A percentile compares a stretch with the other conserved stretches of the same genome.
These are phyloP conservation scores for Solanum gandarillasii DNA, from an alignment of 257 asterid genomes.

Conservation along the genomic window DNA sequence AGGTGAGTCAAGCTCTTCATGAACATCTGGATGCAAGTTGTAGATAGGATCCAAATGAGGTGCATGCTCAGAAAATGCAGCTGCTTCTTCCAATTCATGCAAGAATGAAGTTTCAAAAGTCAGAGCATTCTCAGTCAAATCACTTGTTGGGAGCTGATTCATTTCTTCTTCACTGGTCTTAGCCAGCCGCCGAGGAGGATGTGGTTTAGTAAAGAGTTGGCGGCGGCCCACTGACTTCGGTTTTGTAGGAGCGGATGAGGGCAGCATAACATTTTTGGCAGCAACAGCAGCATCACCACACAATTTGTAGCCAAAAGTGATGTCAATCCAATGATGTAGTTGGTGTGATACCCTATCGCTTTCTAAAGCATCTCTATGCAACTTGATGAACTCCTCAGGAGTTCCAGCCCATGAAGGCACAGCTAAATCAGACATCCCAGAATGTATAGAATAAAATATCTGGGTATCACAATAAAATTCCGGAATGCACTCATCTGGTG, in stretches of 20 bases:
- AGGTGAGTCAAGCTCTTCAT: conserved; percentile 17
- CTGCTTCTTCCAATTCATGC: conserved; percentile 58
- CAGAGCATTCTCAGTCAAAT: conserved; percentile 12
- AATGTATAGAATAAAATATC: conserved; percentile 63
- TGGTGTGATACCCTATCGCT: conserved; percentile 57
- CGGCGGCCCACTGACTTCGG: conserved; percentile 79
- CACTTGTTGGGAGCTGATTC: conserved; percentile 2
- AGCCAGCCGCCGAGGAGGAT: conserved; percentile 57
- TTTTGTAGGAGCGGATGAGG: conserved; percentile 42
- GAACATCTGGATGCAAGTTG: conserved; percentile 22
- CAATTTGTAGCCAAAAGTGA: conserved; percentile 94
- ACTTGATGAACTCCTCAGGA: conserved; percentile 74
- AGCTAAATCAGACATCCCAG: conserved; percentile 92
- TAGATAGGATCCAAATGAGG: conserved; percentile 59
- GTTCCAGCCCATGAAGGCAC: conserved; percentile 90
- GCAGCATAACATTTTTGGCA: conserved; percentile 91
- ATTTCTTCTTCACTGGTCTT: conserved; percentile 10
- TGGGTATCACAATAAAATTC: conserved; percentile 87
- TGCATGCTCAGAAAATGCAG: conserved; percentile 66
- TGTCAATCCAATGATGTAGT: conserved; percentile 90
- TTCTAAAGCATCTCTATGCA: conserved; percentile 82
- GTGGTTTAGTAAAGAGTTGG: conserved; percentile 83
- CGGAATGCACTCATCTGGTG: conserved; percentile 98
- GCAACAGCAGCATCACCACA: conserved; percentile 81
- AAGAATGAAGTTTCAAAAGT: conserved; percentile 25